These are phyloP conservation scores for Lasiosphaeria miniovina DNA, from an alignment of 495 filamentous ascomycete species.

Conservation along the genomic window DNA sequence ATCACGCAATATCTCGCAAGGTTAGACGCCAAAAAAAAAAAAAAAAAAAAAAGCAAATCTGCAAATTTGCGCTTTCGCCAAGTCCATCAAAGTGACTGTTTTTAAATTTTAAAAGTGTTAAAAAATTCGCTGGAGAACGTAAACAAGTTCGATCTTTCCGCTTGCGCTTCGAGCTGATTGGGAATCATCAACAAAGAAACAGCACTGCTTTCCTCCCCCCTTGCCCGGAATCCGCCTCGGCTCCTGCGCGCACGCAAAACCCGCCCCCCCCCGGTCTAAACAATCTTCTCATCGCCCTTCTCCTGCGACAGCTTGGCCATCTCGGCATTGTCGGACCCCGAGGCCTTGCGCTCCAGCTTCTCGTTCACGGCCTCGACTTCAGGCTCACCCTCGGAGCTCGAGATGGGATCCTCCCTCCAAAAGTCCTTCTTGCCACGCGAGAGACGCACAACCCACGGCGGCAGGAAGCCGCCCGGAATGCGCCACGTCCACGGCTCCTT, in stretches of 20 bases:
- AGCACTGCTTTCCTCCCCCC: too few species aligned
- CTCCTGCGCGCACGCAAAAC: background rate
- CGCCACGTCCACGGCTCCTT: constrained; percentile 73
- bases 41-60: too few species aligned
- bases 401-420: constrained; percentile 17
- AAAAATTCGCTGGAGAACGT: too few species aligned
- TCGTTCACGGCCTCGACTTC: constrained; percentile 9
- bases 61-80: too few species aligned
- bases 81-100: too few species aligned
- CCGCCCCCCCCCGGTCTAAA: background rate
- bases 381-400: constrained; percentile 4
- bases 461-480: constrained; percentile 64
- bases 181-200: too few species aligned
- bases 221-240: too few species aligned
- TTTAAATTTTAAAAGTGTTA: too few species aligned
- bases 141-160: too few species aligned
- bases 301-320: background rate
- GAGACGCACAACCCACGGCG: constrained; percentile 64
- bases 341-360: constrained; percentile 11
- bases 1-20: too few species aligned
- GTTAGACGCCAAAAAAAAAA: too few species aligned
- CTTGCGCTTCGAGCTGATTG: too few species aligned
- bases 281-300: constrained; percentile 5
- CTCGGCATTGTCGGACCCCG: constrained; percentile 7
- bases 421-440: constrained; percentile 55